A percentile compares a stretch with the other conserved stretches of the same genome.
Conservation (phyloP, 2,329 filamentous ascomycete genomes). For the Remersonia thermophila region DNA sequence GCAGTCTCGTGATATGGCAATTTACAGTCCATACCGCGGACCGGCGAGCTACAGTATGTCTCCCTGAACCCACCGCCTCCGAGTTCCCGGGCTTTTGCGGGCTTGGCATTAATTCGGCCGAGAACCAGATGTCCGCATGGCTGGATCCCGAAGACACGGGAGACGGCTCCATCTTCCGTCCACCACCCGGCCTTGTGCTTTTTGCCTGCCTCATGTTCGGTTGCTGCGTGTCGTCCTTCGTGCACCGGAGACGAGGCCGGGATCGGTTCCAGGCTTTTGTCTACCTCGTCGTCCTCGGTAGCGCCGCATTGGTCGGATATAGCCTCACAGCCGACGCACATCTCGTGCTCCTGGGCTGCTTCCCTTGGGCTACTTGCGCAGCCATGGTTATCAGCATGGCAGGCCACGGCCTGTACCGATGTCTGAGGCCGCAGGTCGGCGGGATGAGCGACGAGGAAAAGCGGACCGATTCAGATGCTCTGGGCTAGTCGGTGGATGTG, state of each 20-base stretch:
- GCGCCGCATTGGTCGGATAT: constrained; percentile 18
- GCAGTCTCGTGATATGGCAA: no score
- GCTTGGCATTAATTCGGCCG: background rate
- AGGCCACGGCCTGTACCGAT: constrained; percentile 16
- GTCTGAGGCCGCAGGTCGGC: constrained; percentile 1
- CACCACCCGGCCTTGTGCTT: constrained; percentile 23
- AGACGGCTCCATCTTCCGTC: constrained; percentile 17
- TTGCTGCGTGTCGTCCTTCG: constrained; percentile 25
- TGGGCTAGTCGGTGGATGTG: background rate
- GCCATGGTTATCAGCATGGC: constrained; percentile 24
- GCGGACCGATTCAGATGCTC: constrained; percentile 5
- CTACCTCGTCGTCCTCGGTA: constrained; percentile 18
- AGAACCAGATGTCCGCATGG: constrained; percentile 2
- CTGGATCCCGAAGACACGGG: background rate
- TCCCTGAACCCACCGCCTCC: no score
- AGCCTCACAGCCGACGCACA: constrained; percentile 17
- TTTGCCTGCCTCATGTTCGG: constrained; percentile 24
- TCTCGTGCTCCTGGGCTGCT: constrained; percentile 23
- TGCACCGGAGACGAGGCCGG: constrained; percentile 21
- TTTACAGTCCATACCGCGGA: no score
- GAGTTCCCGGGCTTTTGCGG: no score
- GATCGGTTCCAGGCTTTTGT: constrained; percentile 23
- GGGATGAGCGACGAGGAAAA: constrained; percentile 11
- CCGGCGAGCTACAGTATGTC: no score
- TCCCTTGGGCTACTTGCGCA: constrained; percentile 24